Evolutionary conservation across 352 stramenopile genomes (phyloP).

Genomic region (Pythium aquatile): DNA sequence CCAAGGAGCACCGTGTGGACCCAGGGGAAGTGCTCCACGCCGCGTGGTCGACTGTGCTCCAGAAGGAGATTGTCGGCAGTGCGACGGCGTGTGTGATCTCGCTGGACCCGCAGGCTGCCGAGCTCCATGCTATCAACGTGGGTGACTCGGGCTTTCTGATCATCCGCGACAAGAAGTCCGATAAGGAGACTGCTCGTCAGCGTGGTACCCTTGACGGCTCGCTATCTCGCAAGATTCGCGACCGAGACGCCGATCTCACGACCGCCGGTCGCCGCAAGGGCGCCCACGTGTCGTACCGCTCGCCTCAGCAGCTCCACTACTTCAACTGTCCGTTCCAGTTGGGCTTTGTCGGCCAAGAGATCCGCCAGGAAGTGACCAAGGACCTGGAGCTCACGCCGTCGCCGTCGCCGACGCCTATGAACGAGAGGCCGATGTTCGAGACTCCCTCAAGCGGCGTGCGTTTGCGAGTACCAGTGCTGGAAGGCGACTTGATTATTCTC

Average conservation of each 20-base stretch:
- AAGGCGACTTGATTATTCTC: conserved; percentile 95
- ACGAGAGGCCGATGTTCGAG: conserved; percentile 90
- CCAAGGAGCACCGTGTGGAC: conserved; percentile 59
- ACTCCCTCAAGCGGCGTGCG: conserved; percentile 88
- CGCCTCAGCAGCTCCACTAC: conserved; percentile 94
- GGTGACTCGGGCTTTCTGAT: conserved; percentile 91
- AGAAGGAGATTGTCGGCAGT: conserved; percentile 92
- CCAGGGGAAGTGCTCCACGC: conserved; percentile 65
- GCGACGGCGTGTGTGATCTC: conserved; percentile 92
- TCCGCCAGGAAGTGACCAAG: conserved; percentile 48
- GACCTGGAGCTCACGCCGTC: conserved; percentile 37
- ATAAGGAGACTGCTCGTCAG: conserved; percentile 56
- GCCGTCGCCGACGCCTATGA: conserved; percentile 49
- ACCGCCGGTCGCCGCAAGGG: conserved; percentile 70
- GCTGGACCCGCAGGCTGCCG: conserved; percentile 88
- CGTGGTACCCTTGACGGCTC: conserved; percentile 75
- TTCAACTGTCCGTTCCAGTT: conserved; percentile 98
- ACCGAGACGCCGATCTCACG: conserved; percentile 62
- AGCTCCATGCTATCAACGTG: conserved; percentile 95
- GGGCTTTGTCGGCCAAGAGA: conserved; percentile 49
- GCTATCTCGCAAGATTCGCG: conserved; percentile 65
- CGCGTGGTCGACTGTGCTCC: conserved; percentile 76
- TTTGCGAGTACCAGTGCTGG: conserved; percentile 91
- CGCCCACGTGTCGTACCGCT: conserved; percentile 90
- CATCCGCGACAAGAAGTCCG: conserved; percentile 75